Base-by-base conservation (phyloP, 2,329 filamentous ascomycete species). In the Fusarium sp. region DNA sequence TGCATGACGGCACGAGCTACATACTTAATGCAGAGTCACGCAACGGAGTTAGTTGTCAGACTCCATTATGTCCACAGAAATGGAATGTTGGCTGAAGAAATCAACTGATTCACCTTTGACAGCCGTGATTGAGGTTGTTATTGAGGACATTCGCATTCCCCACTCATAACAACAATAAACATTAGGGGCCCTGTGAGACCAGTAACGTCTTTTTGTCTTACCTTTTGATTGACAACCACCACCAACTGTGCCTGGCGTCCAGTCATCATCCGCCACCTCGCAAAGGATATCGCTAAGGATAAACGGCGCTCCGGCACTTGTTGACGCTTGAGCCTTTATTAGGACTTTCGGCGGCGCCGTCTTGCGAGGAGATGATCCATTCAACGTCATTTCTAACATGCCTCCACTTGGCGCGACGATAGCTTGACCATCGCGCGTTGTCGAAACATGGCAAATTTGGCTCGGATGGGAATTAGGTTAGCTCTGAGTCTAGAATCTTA, bases 321-420 rank as follows among this genome's bases (percentile, higher is more conserved):
- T 62, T 53, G 38, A 50, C 58, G 53, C 67, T 58, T 59, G 57
- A 72, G 56, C 64, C 54, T 49, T 35, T 24, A 24, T 42, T 53
- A 59, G 57, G 53, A 54, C 70, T 63, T 21, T 69, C 39, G 49
- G 55, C 54, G 62, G 39, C 50, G 42, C 57, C 64, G 61, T 57
- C 59, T 55, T 35, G 47, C 35, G 21, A 60, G 35, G 50, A 63
- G 29, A 70, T 63, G 57, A 43, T 60, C 49, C 53, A 54, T 62
- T 57, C 44, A 68, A 74, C 69, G 69, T 74, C 71, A 74, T 65
- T 48, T 68, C 43, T 29, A 55, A 62, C 49, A 58, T 42, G 37
- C 64, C 68, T 72, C 72, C 72, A 74, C 72, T 74, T 74, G 53
- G 72, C 60, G 57, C 50, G 46, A 43, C 44, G 38, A 66, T 63